These are phyloP conservation scores for Gypsophila paniculata DNA, from an alignment of 179 eudicot species.

Conservation along the genomic window DNA sequence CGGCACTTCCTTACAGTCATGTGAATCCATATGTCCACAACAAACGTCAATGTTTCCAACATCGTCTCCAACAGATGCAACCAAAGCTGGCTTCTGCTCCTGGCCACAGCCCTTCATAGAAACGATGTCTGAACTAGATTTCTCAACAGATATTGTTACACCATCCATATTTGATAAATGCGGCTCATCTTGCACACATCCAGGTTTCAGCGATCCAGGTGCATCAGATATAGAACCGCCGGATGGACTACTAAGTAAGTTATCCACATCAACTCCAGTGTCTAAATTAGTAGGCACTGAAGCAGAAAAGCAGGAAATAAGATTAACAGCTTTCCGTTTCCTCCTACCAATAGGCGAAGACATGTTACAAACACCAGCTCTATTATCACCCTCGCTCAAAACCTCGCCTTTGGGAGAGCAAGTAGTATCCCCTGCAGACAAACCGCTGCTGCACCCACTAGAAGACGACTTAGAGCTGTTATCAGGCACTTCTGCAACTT, in stretches of 20 bases:
- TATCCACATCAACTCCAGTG: slow-evolving; percentile 23
- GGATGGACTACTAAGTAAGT: slow-evolving; percentile 20
- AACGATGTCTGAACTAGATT: slow-evolving; percentile 19
- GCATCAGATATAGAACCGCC: slow-evolving; percentile 26
- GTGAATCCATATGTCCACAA: slow-evolving; percentile 14
- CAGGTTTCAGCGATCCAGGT: slow-evolving; percentile 14
- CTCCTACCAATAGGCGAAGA: slow-evolving; percentile 31
- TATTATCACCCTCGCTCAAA: slow-evolving; percentile 29
- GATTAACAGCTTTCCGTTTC: slow-evolving; percentile 39
- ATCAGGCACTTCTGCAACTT: slow-evolving; percentile 17
- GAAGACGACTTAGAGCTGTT: slow-evolving; percentile 22
- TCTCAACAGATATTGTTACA: slow-evolving; percentile 17
- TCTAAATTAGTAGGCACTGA: slow-evolving; percentile 28
- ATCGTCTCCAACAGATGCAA: slow-evolving; percentile 23
- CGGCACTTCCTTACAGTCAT: slow-evolving; percentile 15
- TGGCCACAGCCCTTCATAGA: slow-evolving; percentile 23
- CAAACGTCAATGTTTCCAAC: slow-evolving; percentile 10
- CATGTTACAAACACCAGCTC: slow-evolving; percentile 23
- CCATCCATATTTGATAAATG: slow-evolving; percentile 26
- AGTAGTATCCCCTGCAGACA: slow-evolving; percentile 20
- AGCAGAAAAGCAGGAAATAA: slow-evolving; percentile 27
- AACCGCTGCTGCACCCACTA: slow-evolving; percentile 15
- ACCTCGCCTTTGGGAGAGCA: slow-evolving; percentile 18
- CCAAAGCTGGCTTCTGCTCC: slow-evolving; percentile 21
- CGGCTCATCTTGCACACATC: slow-evolving; percentile 22